Evolutionary conservation across 169 alveolate species (phyloP).

Genomic region (Eimeria sp.): DNA sequence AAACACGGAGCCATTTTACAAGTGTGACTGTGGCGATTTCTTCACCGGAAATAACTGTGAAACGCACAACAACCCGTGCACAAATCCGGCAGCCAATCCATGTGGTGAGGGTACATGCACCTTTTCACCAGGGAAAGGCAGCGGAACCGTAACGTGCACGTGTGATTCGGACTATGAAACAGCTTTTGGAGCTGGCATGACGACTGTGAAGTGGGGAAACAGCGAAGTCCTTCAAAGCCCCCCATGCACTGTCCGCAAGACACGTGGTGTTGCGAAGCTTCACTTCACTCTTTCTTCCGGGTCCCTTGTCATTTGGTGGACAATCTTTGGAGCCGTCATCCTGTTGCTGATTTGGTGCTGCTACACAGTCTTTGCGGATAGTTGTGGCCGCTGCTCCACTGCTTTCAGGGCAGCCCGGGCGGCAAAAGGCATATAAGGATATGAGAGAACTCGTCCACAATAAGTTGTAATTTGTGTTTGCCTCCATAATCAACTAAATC

Average conservation of each 20-base stretch:
- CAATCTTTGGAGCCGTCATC: conserved; percentile 41
- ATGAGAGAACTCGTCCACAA: background rate
- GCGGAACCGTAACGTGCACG: conserved; percentile 82
- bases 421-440: background rate
- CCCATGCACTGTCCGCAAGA: conserved; percentile 76
- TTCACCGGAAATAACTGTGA: conserved; percentile 77
- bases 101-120: conserved; percentile 81
- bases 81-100: conserved; percentile 76
- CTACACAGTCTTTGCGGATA: conserved; percentile 75
- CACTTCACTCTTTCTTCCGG: conserved; percentile 64
- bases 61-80: conserved; percentile 82
- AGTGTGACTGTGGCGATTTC: conserved; percentile 81
- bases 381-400: conserved; percentile 72
- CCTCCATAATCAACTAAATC: background rate
- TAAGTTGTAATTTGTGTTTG: background rate
- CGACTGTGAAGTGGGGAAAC: conserved; percentile 74
- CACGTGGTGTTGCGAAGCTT: conserved; percentile 77
- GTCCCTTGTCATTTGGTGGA: conserved; percentile 81
- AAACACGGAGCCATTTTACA: conserved; percentile 63
- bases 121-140: conserved; percentile 80
- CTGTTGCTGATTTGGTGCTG: conserved; percentile 81
- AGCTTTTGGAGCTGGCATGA: conserved; percentile 72
- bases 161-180: conserved; percentile 79
- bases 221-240: conserved; percentile 80
- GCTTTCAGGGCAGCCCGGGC: conserved; percentile 59